A percentile compares a stretch with the other conserved stretches of the same genome.
Evolutionary conservation across 371 early-diverging fungal genomes (phyloP).

Genomic region (Mortierella sp.): DNA sequence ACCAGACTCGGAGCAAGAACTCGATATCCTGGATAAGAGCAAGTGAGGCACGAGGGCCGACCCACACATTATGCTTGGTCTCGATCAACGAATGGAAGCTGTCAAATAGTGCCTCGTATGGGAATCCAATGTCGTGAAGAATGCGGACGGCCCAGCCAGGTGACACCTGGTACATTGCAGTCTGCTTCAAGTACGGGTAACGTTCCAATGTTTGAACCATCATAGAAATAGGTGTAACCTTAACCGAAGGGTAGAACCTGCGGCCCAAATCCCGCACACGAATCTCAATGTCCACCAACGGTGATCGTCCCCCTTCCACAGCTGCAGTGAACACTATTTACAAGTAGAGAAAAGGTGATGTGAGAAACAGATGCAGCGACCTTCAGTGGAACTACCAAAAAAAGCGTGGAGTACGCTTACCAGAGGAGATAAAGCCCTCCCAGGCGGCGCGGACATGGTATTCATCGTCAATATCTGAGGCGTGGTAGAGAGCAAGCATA

Average conservation of each 20-base stretch:
- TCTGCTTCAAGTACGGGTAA: conserved; percentile 48
- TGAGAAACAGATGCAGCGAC: background rate
- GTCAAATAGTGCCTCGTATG: conserved; percentile 55
- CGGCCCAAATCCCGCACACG: conserved; percentile 61
- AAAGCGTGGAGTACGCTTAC: conserved; percentile 29
- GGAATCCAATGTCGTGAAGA: conserved; percentile 54
- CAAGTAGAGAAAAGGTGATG: background rate
- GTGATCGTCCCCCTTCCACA: conserved; percentile 43
- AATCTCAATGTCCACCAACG: conserved; percentile 49
- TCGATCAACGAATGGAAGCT: conserved; percentile 54
- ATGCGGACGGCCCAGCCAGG: conserved; percentile 56
- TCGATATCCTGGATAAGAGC: conserved; percentile 58
- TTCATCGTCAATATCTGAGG: conserved; percentile 69
- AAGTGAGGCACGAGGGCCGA: conserved; percentile 46
- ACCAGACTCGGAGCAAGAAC: conserved; percentile 50
- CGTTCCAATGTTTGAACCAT: conserved; percentile 56
- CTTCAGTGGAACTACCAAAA: background rate
- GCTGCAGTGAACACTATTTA: conserved; percentile 36
- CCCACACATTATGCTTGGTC: conserved; percentile 55
- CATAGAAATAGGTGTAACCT: conserved; percentile 55
- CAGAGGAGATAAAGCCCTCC: conserved; percentile 64
- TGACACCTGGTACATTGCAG: conserved; percentile 25
- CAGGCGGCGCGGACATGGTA: conserved; percentile 68
- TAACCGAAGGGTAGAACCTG: conserved; percentile 65
- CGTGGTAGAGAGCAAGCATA: conserved; percentile 71